Evolutionary conservation across 768 basidiomycete genomes (phyloP).

Genomic region (Dacryopinax spathularia): DNA sequence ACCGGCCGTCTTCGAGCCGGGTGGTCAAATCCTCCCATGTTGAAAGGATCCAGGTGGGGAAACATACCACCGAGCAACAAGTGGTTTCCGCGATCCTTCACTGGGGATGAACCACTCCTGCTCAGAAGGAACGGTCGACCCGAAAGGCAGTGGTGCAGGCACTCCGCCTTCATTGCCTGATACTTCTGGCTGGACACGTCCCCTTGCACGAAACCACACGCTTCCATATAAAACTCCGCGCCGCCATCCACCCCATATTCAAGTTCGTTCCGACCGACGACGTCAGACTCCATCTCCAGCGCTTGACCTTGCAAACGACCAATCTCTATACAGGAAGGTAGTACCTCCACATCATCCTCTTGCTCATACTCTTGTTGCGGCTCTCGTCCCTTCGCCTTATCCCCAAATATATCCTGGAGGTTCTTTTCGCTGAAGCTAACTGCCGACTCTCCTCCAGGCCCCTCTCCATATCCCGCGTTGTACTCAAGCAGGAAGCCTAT

Average conservation of each 20-base stretch:
- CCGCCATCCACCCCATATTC: neutral
- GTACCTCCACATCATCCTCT: too few relatives aligned
- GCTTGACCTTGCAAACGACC: neutral
- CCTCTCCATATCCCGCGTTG: neutral
- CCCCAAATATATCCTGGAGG: neutral
- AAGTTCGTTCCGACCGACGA: neutral
- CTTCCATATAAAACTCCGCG: neutral
- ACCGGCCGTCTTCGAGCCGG: neutral
- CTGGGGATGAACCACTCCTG: neutral
- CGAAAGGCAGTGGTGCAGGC: neutral
- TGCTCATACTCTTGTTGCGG: too few relatives aligned
- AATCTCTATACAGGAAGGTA: neutral
- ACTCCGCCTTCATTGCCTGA: neutral
- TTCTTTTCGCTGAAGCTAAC: neutral
- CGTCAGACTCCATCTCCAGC: neutral
- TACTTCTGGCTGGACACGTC: neutral
- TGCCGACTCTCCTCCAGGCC: neutral
- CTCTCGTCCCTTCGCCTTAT: neutral
- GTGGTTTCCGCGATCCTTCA: neutral
- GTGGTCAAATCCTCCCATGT: neutral
- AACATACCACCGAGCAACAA: neutral
- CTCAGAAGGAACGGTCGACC: neutral
- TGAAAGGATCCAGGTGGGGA: neutral
- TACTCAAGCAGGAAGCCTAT: neutral
- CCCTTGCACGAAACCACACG: neutral